A percentile compares a stretch with the other conserved stretches of the same genome.
Conservation (phyloP, 176 grass and related monocot genomes). For the Raddia distichophylla region DNA sequence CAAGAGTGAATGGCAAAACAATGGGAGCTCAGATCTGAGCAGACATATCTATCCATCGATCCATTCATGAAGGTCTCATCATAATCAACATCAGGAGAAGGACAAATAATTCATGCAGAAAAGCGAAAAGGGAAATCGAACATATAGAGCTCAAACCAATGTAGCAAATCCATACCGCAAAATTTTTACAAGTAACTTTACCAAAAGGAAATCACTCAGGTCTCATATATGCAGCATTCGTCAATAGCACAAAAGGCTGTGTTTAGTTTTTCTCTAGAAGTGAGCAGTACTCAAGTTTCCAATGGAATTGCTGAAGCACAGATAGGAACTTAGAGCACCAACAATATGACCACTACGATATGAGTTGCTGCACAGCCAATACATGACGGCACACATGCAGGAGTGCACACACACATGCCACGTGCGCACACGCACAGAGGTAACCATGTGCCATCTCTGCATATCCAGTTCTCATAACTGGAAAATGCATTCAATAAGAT, state of each 20-base stretch:
- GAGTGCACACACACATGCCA: too few species aligned
- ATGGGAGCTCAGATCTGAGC: constrained; percentile 13
- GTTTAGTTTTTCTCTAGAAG: not conserved
- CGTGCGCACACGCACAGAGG: not conserved
- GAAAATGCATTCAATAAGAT: constrained; percentile 19
- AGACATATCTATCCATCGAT: constrained; percentile 37
- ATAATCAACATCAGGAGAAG: constrained; percentile 37
- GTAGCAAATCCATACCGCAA: not conserved
- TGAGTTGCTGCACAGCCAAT: not conserved
- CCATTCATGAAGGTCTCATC: not conserved
- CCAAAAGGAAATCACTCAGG: constrained; percentile 32
- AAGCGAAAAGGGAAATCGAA: not conserved
- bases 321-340: not conserved
- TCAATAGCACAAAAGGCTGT: constrained; percentile 26
- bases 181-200: not conserved
- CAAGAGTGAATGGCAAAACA: not conserved
- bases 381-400: too few species aligned
- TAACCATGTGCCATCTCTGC: constrained; percentile 29
- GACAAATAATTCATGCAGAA: constrained; percentile 19
- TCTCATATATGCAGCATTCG: constrained; percentile 12
- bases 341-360: not conserved
- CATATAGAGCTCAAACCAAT: not conserved
- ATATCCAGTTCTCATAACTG: constrained; percentile 39
- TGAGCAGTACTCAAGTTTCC: not conserved
- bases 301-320: not conserved